These are phyloP conservation scores for Magnaporthiopsis poae DNA, from an alignment of 2,329 filamentous ascomycete species.

Conservation along the genomic window DNA sequence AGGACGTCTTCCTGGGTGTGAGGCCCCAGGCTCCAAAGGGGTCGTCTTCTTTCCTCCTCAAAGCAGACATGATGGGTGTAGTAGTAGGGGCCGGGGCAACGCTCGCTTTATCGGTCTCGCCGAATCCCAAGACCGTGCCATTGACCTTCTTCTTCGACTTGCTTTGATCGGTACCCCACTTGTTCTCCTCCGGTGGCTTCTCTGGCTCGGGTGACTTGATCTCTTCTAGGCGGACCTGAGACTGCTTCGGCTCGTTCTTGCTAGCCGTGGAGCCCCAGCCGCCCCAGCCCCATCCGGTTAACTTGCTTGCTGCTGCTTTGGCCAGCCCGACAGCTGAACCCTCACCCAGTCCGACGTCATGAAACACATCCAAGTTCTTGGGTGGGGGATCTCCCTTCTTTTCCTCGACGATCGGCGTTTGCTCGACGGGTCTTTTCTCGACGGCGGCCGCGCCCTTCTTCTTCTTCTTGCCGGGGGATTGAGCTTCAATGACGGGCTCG, in stretches of 20 bases:
- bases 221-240: background rate
- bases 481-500: constrained; percentile 34
- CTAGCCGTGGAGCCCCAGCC: constrained; percentile 34
- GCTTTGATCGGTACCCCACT: constrained; percentile 37
- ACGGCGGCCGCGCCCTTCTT: constrained; percentile 30
- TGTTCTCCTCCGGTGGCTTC: constrained; percentile 36
- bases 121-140: constrained; percentile 31
- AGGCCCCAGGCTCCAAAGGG: background rate
- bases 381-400: constrained; percentile 16
- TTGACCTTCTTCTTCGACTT: constrained; percentile 46
- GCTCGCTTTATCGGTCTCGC: constrained; percentile 10
- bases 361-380: constrained; percentile 45
- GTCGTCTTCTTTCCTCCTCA: constrained; percentile 20
- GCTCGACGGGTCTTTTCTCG: constrained; percentile 16
- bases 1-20: constrained; percentile 26
- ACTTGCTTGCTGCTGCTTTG: constrained; percentile 28
- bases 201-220: constrained; percentile 22
- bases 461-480: constrained; percentile 43
- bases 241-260: background rate
- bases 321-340: constrained; percentile 30
- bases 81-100: constrained; percentile 9
- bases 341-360: constrained; percentile 60
- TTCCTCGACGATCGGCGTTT: constrained; percentile 19
- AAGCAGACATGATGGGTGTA: background rate
- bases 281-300: constrained; percentile 51